These are phyloP conservation scores for Salix exigua DNA, from an alignment of 345 rosid species.

Conservation along the genomic window DNA sequence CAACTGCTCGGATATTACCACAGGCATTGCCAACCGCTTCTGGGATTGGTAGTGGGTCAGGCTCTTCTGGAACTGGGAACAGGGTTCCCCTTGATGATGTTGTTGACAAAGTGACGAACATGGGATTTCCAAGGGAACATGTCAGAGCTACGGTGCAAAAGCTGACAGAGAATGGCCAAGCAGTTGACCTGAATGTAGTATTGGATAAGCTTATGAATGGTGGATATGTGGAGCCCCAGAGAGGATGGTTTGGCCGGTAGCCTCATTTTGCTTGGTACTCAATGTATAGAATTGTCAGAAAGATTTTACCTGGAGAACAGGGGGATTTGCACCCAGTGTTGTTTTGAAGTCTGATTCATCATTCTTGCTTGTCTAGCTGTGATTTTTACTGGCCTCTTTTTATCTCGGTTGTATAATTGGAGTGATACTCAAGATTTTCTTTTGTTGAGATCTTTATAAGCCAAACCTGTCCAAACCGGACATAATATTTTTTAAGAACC, in stretches of 20 bases:
- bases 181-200: conserved; percentile 82
- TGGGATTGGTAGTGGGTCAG: conserved; percentile 49
- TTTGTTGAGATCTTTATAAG: not conserved
- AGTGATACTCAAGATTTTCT: not conserved
- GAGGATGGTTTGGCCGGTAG: conserved; percentile 83
- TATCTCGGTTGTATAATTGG: not conserved
- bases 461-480: too few species aligned
- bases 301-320: conserved; percentile 4
- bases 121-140: conserved; percentile 92
- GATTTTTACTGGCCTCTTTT: not conserved
- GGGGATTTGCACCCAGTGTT: conserved; percentile 11
- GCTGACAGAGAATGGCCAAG: conserved; percentile 80
- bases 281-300: conserved; percentile 26
- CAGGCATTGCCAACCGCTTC: conserved; percentile 71
- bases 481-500: too few species aligned
- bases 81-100: conserved; percentile 79
- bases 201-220: conserved; percentile 92
- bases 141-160: conserved; percentile 75
- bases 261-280: not conserved
- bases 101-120: conserved; percentile 66
- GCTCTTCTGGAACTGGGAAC: conserved; percentile 63
- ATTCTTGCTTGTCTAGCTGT: conserved; percentile 5
- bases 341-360: conserved; percentile 10
- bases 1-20: conserved; percentile 69
- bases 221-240: conserved; percentile 60